Percentiles rank a stretch among this genome's conserved stretches.
Conservation (phyloP, 495 filamentous ascomycete species). For the Echria macrotheca region DNA sequence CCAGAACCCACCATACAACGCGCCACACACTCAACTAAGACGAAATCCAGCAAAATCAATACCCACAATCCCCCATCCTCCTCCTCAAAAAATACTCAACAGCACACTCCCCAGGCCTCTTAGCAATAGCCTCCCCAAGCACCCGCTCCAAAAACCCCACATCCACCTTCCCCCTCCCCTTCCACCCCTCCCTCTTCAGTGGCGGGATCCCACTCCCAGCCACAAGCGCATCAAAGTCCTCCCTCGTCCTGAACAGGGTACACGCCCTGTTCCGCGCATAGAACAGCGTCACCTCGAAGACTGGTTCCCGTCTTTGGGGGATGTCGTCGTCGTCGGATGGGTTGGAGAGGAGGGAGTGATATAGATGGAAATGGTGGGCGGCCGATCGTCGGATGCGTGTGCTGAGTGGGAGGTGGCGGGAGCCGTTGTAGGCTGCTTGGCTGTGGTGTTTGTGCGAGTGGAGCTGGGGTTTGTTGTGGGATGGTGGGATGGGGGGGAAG, state of each 20-base stretch:
- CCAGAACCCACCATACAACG: no score
- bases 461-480: constrained; percentile 23
- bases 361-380: not conserved
- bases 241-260: constrained; percentile 22
- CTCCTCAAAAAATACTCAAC: constrained; percentile 29
- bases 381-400: constrained; percentile 7
- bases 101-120: constrained; percentile 10
- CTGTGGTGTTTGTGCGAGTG: constrained; percentile 28
- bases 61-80: constrained; percentile 26
- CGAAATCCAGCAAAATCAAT: no score
- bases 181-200: no score
- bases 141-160: constrained; percentile 8
- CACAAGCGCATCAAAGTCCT: constrained; percentile 24
- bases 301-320: no score
- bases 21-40: no score
- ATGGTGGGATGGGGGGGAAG: not conserved
- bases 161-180: not conserved
- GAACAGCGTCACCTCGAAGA: constrained; percentile 23
- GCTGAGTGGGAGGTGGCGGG: constrained; percentile 13
- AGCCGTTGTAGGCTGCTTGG: constrained; percentile 28
- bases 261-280: constrained; percentile 30
- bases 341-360: no score
- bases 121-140: constrained; percentile 14
- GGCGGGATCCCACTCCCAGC: no score
- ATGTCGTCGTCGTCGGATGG: no score